These are phyloP conservation scores for Neonectria ditissima DNA, from an alignment of 2,329 filamentous ascomycete species.

Conservation along the genomic window DNA sequence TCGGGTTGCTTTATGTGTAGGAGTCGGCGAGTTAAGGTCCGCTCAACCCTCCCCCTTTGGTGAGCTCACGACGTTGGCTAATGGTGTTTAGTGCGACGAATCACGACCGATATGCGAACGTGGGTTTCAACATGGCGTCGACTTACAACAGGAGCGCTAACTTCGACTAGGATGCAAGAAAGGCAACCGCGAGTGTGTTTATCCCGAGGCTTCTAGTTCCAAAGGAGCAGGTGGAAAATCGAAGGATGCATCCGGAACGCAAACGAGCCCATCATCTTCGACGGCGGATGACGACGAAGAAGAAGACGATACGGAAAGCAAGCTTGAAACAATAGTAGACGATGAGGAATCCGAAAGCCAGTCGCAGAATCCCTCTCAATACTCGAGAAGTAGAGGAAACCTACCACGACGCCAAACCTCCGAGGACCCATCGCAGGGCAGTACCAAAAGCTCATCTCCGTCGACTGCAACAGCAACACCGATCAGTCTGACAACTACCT, in stretches of 20 bases:
- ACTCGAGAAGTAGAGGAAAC: conserved; percentile 17
- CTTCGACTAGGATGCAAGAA: conserved; percentile 82
- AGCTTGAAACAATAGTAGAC: conserved; percentile 66
- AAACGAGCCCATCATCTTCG: conserved; percentile 65
- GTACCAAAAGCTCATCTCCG: conserved; percentile 64
- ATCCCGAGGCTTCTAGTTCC: conserved; percentile 75
- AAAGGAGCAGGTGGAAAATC: conserved; percentile 52
- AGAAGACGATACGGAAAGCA: conserved; percentile 47
- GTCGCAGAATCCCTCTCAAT: conserved; percentile 29
- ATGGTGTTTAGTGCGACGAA: conserved; percentile 82
- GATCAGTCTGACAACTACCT: conserved; percentile 46
- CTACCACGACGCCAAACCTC: conserved; percentile 57
- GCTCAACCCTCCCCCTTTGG: conserved; percentile 18
- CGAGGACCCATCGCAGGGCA: conserved; percentile 65
- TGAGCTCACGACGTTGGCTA: conserved; percentile 22
- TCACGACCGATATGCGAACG: conserved; percentile 85
- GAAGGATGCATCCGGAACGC: conserved; percentile 55
- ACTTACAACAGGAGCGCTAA: conserved; percentile 23
- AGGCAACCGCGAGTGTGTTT: conserved; percentile 89
- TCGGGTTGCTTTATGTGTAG: conserved; percentile 96
- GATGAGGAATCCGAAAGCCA: conserved; percentile 62
- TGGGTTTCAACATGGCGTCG: conserved; percentile 52
- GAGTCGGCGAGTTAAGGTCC: conserved; percentile 84
- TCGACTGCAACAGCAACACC: conserved; percentile 60
- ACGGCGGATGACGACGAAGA: conserved; percentile 63